Evolutionary conservation across 352 stramenopile species (phyloP), one percentile per base, ranked within the genome.

Genomic region (Phytophthora crassamura): DNA sequence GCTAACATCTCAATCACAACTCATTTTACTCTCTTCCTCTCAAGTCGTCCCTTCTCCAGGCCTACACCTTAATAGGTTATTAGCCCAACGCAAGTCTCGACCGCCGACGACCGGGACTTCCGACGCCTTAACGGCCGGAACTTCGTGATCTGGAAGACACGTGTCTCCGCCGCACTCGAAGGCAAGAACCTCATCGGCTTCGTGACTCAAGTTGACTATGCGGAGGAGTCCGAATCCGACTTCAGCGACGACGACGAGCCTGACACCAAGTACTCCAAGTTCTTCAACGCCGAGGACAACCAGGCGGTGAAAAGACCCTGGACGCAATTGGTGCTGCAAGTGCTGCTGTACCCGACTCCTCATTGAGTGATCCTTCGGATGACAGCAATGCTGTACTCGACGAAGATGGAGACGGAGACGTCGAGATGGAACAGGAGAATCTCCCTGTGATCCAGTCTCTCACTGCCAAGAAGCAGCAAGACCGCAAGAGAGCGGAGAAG

Each of bases 161-260:
- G 16, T 6, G 5, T 46, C 40, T 30, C 40, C 20, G 40, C 40
- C 16, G 39, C 39, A 20, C 40, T 46, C 40, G 40, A 46, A 22
- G 40, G 40, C n/a, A 46, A 46, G 3, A 22, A 16, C 40, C 7
- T 30, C 14, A 14, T 46, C 14, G 40, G 40, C 20, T 46, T 46
- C 40, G 40, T 46, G 3, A 22, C 12, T 10, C 40, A 46, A n/a
- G 14, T 11, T 7, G 40, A 46, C 6, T 46, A 46, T 11, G 5
- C 3, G 2, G 40, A 11, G 10, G 40, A 46, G 14, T 46, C n/a
- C 5, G 40, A 46, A 4, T 16, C 40, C 10, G 40, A 46, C 40
- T 46, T 46, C 40, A 46, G 40, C 40, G 40, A n/a, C 16, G 40
- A 46, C n/a, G 40, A 46, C 10, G 40, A 46, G 2, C 40, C 30